phyloP scores from a whole-genome alignment of 108 stramenopile species.

The Cyclotella choctawhatcheeana region DNA sequence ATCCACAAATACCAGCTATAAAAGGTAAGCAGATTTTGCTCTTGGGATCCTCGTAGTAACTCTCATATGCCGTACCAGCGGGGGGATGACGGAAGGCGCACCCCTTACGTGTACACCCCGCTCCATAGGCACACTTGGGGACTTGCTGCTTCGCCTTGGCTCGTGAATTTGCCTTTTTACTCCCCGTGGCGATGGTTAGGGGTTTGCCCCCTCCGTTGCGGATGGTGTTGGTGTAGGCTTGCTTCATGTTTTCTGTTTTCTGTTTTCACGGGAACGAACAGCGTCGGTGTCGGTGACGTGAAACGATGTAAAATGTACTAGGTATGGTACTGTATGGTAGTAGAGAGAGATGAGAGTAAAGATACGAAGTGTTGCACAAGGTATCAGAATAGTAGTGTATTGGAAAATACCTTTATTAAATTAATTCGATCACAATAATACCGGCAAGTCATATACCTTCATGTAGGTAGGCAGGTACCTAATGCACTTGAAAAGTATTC shows the following conservation, averaged over 20 bases:
- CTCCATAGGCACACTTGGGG: conserved; percentile 67
- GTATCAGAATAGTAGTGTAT: too few relatives aligned
- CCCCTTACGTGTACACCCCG: conserved; percentile 72
- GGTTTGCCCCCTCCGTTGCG: conserved; percentile 47
- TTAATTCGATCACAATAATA: too few relatives aligned
- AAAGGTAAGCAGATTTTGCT: conserved; percentile 69
- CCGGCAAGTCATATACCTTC: too few relatives aligned
- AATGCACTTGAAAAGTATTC: too few relatives aligned
- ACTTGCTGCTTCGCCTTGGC: conserved; percentile 38
- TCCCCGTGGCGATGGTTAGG: conserved; percentile 52
- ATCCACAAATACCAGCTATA: conserved; percentile 78
- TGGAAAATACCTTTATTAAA: too few relatives aligned
- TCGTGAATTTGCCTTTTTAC: conserved; percentile 25
- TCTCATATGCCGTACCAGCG: conserved; percentile 27
- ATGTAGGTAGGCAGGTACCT: too few relatives aligned
- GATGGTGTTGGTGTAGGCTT: conserved; percentile 58
- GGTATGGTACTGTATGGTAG: too few relatives aligned
- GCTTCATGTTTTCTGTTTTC: conserved; percentile 46
- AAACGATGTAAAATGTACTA: too few relatives aligned
- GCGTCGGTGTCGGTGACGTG: too few relatives aligned
- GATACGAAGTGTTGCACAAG: too few relatives aligned
- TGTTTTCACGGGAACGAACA: too few relatives aligned
- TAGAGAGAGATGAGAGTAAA: too few relatives aligned
- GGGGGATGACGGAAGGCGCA: conserved; percentile 74
- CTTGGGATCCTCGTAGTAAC: conserved; percentile 64